These are phyloP conservation scores for Bacterosira constricta DNA, from an alignment of 108 stramenopile genomes.

Conservation along the genomic window DNA sequence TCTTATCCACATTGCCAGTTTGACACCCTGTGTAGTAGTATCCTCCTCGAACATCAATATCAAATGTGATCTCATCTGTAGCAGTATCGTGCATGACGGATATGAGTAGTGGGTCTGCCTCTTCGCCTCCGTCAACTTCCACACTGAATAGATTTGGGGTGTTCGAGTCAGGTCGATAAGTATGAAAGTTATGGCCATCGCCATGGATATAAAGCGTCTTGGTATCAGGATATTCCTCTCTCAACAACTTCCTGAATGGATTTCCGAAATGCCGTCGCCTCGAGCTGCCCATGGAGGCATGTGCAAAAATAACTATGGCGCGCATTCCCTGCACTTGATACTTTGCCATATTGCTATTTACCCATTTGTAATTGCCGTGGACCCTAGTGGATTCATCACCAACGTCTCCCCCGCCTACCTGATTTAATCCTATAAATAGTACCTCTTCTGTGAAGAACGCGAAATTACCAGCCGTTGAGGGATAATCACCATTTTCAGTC, in stretches of 20 bases:
- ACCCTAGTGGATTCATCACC: slow-evolving; percentile 37
- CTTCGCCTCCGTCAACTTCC: slow-evolving; percentile 29
- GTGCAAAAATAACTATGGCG: slow-evolving; percentile 36
- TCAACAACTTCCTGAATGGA: slow-evolving; percentile 29
- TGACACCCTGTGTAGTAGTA: slow-evolving; percentile 7
- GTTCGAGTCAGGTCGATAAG: slow-evolving; percentile 5
- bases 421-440: slow-evolving; percentile 38
- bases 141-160: slow-evolving; percentile 18
- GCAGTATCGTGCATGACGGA: slow-evolving; percentile 11
- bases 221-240: slow-evolving; percentile 13
- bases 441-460: slow-evolving; percentile 24
- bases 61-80: slow-evolving; percentile 1
- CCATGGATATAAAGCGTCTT: slow-evolving; percentile 33
- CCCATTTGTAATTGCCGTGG: slow-evolving; percentile 29
- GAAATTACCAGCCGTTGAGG: slow-evolving; percentile 19
- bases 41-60: slow-evolving; percentile 33
- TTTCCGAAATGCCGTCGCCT: slow-evolving; percentile 25
- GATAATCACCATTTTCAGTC: slow-evolving; percentile 1
- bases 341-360: slow-evolving; percentile 27
- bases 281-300: slow-evolving; percentile 19
- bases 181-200: slow-evolving; percentile 27
- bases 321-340: slow-evolving; percentile 22
- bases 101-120: slow-evolving; percentile 34
- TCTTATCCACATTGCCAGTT: slow-evolving; percentile 33
- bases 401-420: slow-evolving; percentile 23